Evolutionary conservation across 169 alveolate genomes (phyloP).

Genomic region (Cystoisospora suis): DNA sequence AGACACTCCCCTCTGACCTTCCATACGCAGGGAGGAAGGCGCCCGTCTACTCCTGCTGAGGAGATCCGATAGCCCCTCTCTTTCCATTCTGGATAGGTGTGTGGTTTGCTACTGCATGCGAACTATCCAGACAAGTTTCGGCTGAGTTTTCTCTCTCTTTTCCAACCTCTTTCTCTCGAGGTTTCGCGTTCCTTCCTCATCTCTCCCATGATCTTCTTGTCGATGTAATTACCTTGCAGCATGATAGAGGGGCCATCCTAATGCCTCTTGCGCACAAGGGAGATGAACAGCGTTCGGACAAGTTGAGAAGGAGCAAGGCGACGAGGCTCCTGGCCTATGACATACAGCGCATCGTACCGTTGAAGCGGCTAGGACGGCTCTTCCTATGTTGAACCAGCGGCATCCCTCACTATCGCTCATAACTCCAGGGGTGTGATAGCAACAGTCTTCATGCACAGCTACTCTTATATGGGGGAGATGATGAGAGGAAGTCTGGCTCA

Average conservation of each 20-base stretch:
- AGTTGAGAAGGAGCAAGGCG: not conserved
- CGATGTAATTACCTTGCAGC: not conserved
- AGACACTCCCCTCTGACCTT: no score
- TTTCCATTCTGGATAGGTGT: no score
- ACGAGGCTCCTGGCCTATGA: conserved; percentile 37
- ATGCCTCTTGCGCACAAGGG: not conserved
- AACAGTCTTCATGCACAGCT: conserved; percentile 59
- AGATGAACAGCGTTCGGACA: not conserved
- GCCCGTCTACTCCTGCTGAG: no score
- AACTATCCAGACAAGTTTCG: no score
- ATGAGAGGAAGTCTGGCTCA: not conserved
- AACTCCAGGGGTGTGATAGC: conserved; percentile 55
- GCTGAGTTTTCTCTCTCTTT: no score
- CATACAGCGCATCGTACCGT: conserved; percentile 19
- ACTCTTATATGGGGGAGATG: not conserved
- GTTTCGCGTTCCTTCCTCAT: not conserved
- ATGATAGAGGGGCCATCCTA: not conserved
- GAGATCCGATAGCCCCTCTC: no score
- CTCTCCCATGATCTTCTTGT: not conserved
- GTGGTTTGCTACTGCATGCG: no score
- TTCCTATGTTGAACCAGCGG: conserved; percentile 47
- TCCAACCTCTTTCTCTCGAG: no score
- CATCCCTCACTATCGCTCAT: conserved; percentile 52
- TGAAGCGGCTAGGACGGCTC: conserved; percentile 34
- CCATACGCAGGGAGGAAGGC: no score